Evolutionary conservation across 768 basidiomycete genomes (phyloP), one percentile per base, ranked within the genome.

Genomic region (Lentinus brumalis): DNA sequence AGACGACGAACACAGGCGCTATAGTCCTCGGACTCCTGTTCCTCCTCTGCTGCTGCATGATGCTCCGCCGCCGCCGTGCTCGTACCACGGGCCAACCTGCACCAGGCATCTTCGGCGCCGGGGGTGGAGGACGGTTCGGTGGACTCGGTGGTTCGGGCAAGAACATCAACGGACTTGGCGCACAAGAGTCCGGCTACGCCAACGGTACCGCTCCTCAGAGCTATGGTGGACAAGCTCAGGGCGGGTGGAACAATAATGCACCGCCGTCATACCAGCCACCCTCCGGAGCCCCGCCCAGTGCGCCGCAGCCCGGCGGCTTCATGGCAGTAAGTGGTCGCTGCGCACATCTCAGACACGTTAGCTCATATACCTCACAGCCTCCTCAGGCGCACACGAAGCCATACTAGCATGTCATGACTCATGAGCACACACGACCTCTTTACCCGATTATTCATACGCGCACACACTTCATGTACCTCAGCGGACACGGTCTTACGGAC

Each of bases 21-120:
- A 26, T 61, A 1, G 57, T 50, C 1, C 30, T 63, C 39, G 2
- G 45, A 6, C n/a, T 61, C 12, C 47, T 63, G 0, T 2, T 66
- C 5, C 53, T 46, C 46, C 3, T 63, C 1, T 63, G 61, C 50
- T 59, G 52, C 30, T 29, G 42, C 5, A 35, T 66, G 7, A 16
- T 26, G 1, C 21, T 60, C 45, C 59, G 65, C 29, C 58, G 65
- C 1, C 65, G 65, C 18, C 57, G 65, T 12, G 49, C 56, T 5
- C 8, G 56, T 4, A 29, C 16, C 11, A 16, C 49, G 6, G 55
- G 45, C 35, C 35, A 3, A 11, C 35, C 35, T 3, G 55, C 35
- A 21, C 1, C 42, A 0, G 32, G 42, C 41, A 44, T 29, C 4
- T 55, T 35, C 16, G 53, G 59, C 6, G 21, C 14, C 49, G 57